Percentiles rank a stretch among this genome's conserved stretches.
These are phyloP conservation scores for Cryptococcus maquisensis DNA, from an alignment of 1,284 basidiomycete genomes.

Conservation along the genomic window DNA sequence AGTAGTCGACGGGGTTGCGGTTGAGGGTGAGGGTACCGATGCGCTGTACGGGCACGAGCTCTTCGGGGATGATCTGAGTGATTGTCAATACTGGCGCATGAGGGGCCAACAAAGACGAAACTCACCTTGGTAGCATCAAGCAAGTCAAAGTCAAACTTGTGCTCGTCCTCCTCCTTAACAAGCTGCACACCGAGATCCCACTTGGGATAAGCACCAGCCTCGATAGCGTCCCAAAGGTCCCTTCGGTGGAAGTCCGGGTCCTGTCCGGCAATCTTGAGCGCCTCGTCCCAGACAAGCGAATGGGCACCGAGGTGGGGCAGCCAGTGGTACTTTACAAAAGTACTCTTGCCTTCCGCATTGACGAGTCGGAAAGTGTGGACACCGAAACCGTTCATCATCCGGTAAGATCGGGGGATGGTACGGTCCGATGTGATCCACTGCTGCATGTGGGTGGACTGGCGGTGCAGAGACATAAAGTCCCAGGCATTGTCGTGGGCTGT, in stretches of 20 bases:
- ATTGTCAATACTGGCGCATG: not conserved
- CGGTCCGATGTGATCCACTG: constrained; percentile 81
- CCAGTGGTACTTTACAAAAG: constrained; percentile 83
- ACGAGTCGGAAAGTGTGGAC: constrained; percentile 72
- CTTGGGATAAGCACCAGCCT: constrained; percentile 61
- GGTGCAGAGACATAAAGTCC: constrained; percentile 61
- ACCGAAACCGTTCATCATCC: constrained; percentile 82
- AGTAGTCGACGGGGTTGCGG: constrained; percentile 60
- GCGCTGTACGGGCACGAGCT: constrained; percentile 66
- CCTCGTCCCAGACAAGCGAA: constrained; percentile 80
- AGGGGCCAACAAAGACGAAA: not conserved
- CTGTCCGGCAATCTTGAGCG: constrained; percentile 70
- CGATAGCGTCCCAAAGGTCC: constrained; percentile 72
- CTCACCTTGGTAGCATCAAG: constrained; percentile 69
- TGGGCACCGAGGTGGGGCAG: constrained; percentile 69
- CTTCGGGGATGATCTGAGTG: constrained; percentile 63
- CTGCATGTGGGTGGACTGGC: constrained; percentile 64
- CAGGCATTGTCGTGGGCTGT: constrained; percentile 68
- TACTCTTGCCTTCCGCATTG: constrained; percentile 61
- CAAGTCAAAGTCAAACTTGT: constrained; percentile 64
- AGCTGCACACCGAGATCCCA: constrained; percentile 75
- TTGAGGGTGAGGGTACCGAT: constrained; percentile 73
- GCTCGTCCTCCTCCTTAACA: constrained; percentile 62
- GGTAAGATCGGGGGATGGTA: constrained; percentile 69
- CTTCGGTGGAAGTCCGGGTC: constrained; percentile 70